Evolutionary conservation across 202 grass and related monocot species (phyloP), one percentile per base, ranked within the genome.

Genomic region (Musa balbisiana): DNA sequence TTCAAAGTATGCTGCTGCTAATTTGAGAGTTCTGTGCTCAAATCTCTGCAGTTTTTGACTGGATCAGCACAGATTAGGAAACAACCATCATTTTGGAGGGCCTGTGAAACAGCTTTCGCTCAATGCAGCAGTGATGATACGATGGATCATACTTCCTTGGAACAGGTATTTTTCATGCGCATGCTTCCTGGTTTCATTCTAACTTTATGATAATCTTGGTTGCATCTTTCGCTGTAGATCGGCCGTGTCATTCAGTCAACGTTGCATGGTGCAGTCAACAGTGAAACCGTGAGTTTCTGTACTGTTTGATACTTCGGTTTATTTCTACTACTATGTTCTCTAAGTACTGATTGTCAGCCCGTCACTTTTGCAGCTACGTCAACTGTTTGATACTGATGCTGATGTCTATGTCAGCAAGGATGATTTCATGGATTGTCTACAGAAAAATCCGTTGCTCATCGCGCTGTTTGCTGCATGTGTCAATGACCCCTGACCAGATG

Each of bases 371-470:
- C 91, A 99, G 95, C 77, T 88, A 82, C 21, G 59, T 75, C 85
- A 85, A 66, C 69, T 99, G 49, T 95, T 99, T 2, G 89, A 90
- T 70, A 6, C 84, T 0, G 83, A 92, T 1, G 72, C 68, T 4
- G 87, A 92, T 25, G 87, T 76, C 13, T 82, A 52, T 54, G 85
- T 95, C 74, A 85, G 83, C 85, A 83, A 64, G 85, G 89, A 92
- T 16, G 95, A 92, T 76, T 90, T 99, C 58, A 62, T 87, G 51
- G 66, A 51, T 14, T 95, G 85, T 82, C 82, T 99, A 49, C 49
- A 73, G n/a, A 95, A 81, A 80, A 74, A 89, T 67, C 91, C 95
- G 3, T 88, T 95, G 71, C 77, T 99, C 67, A 85, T 99, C 27
- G 83, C 85, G 9, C 80, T 99, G 70, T 92, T 99, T 12, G 76